These are phyloP conservation scores for Sporodiniella umbellata DNA, from an alignment of 371 early-diverging fungal species.

Conservation along the genomic window DNA sequence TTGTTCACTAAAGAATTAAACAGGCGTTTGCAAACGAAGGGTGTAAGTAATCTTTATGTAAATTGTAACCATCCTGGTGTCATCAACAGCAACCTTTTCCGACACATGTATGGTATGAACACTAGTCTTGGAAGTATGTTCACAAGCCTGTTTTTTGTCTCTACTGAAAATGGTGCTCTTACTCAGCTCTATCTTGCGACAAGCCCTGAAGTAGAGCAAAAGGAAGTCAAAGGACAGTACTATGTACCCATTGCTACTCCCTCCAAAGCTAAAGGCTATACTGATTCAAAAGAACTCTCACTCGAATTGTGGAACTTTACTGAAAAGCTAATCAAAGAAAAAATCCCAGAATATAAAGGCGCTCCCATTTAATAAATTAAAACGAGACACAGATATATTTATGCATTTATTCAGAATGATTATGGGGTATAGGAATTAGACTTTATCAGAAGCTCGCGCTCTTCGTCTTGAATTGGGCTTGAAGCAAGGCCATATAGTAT, in stretches of 20 bases:
- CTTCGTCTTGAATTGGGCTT: constrained; percentile 11
- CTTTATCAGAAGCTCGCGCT: neutral
- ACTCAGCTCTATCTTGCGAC: constrained; percentile 65
- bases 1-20: constrained; percentile 41
- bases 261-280: constrained; percentile 7
- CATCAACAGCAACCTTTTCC: constrained; percentile 50
- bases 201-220: constrained; percentile 57
- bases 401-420: neutral
- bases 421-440: neutral
- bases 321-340: constrained; percentile 36
- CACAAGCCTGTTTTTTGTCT: constrained; percentile 10
- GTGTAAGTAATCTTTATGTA: constrained; percentile 43
- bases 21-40: constrained; percentile 34
- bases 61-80: constrained; percentile 72
- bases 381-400: neutral
- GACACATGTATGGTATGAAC: constrained; percentile 18
- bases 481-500: constrained; percentile 26
- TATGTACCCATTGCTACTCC: constrained; percentile 32
- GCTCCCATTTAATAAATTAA: constrained; percentile 18
- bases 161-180: constrained; percentile 53
- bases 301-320: constrained; percentile 36
- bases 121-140: neutral
- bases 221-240: constrained; percentile 50
- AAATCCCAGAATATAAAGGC: constrained; percentile 31
- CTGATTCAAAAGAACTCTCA: constrained; percentile 18